A percentile compares a stretch with the other conserved stretches of the same genome.
Conservation (phyloP, 768 basidiomycete species). For the Lactarius trivialis region DNA sequence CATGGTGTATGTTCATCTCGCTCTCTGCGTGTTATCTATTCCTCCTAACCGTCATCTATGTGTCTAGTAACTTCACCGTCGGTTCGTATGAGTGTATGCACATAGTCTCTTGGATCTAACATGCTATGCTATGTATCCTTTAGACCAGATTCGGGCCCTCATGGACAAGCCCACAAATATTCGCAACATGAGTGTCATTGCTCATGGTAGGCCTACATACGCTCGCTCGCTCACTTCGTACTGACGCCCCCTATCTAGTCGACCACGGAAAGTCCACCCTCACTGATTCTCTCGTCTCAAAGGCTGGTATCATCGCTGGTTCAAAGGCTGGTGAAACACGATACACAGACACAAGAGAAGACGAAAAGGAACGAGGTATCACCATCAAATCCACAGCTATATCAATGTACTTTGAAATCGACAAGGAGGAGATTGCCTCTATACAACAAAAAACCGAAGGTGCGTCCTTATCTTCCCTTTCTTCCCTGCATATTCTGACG, state of each 20-base stretch:
- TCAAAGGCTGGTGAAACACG: constrained; percentile 95
- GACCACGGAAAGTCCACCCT: constrained; percentile 99
- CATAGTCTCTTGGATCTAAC: constrained; percentile 28
- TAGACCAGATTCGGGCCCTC: constrained; percentile 81
- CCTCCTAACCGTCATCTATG: background rate
- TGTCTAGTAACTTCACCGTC: constrained; percentile 23
- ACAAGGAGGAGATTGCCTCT: constrained; percentile 76
- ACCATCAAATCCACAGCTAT: constrained; percentile 99
- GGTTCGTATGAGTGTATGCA: constrained; percentile 12
- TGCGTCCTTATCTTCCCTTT: constrained; percentile 31
- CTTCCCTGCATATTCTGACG: constrained; percentile 11
- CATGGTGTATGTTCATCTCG: constrained; percentile 69
- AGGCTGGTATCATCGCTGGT: constrained; percentile 97
- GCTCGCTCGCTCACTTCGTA: constrained; percentile 22
- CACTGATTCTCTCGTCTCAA: constrained; percentile 97
- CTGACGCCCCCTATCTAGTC: constrained; percentile 43
- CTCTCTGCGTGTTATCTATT: constrained; percentile 1
- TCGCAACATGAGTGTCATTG: constrained; percentile 92
- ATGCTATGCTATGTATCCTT: constrained; percentile 24
- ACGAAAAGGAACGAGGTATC: constrained; percentile 99
- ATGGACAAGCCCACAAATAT: constrained; percentile 92
- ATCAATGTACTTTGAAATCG: constrained; percentile 98
- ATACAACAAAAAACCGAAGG: constrained; percentile 95
- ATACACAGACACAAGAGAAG: constrained; percentile 94
- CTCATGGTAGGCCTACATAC: constrained; percentile 58